Conservation (phyloP, 2,329 filamentous ascomycete genomes). For the Xylariales sp. region DNA sequence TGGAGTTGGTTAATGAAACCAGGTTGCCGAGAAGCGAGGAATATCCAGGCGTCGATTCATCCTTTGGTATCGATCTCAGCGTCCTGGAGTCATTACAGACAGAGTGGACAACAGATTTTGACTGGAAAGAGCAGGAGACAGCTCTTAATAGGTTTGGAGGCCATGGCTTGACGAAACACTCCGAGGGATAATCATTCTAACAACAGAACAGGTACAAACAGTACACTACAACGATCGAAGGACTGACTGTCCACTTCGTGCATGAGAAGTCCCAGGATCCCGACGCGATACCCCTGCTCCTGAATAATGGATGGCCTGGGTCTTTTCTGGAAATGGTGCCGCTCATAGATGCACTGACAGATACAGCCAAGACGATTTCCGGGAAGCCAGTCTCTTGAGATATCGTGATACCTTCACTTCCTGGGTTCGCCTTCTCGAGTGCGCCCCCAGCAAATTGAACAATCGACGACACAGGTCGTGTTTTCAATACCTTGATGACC, state of each 20-base stretch:
- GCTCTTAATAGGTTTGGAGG: slow-evolving; percentile 8
- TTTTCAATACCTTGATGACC: slow-evolving; percentile 11
- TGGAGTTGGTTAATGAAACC: background rate
- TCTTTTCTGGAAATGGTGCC: slow-evolving; percentile 45
- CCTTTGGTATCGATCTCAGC: background rate
- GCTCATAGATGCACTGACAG: slow-evolving; percentile 28
- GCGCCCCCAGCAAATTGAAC: background rate
- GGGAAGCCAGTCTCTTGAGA: background rate
- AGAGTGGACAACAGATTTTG: slow-evolving; percentile 8
- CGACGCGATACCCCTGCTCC: slow-evolving; percentile 15
- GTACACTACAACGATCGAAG: slow-evolving; percentile 9
- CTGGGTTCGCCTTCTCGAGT: background rate
- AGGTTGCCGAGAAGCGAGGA: background rate
- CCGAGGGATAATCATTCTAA: background rate
- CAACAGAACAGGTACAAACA: slow-evolving; percentile 10
- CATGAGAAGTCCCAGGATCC: slow-evolving; percentile 13
- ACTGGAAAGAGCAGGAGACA: slow-evolving; percentile 10
- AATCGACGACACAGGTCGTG: background rate
- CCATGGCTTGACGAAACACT: background rate
- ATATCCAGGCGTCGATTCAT: background rate
- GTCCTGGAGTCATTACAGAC: slow-evolving; percentile 6
- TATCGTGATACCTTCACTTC: background rate
- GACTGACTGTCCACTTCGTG: slow-evolving; percentile 11
- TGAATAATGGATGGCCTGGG: slow-evolving; percentile 32
- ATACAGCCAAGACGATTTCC: slow-evolving; percentile 29